phyloP scores from a whole-genome alignment of 148 eudicot genomes.

The Chenopodium suecicum region DNA sequence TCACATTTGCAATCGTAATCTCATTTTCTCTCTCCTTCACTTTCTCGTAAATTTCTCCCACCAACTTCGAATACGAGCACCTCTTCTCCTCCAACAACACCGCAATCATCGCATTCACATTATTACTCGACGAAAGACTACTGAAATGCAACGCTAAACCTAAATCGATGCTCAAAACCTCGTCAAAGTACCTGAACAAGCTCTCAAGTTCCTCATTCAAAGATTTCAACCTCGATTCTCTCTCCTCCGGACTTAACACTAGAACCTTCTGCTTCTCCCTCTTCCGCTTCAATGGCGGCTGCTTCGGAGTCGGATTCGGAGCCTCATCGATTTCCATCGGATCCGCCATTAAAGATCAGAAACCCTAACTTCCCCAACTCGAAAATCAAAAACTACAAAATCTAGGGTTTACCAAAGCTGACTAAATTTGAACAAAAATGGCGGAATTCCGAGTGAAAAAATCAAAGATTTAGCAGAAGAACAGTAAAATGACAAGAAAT shows the following conservation, averaged over 20 bases:
- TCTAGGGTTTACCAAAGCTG: constrained; percentile 10
- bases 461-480: not conserved
- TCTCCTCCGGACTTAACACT: constrained; percentile 38
- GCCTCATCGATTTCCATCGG: constrained; percentile 27
- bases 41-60: constrained; percentile 47
- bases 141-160: constrained; percentile 17
- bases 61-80: constrained; percentile 54
- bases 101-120: constrained; percentile 51
- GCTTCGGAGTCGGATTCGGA: constrained; percentile 11
- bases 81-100: constrained; percentile 74
- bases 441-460: not conserved
- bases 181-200: constrained; percentile 50
- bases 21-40: constrained; percentile 44
- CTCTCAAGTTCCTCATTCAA: constrained; percentile 49
- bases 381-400: not conserved
- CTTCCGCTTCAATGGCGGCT: constrained; percentile 46
- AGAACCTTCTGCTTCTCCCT: constrained; percentile 28
- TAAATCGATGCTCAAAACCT: constrained; percentile 29
- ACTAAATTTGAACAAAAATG: not conserved
- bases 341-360: constrained; percentile 39
- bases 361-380: constrained; percentile 7
- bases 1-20: constrained; percentile 59
- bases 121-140: constrained; percentile 13
- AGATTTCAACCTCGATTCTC: constrained; percentile 35
- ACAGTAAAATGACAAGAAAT: not conserved